Evolutionary conservation across 306 rosid genomes (phyloP).

Genomic region (Hippophae gyantsensis): DNA sequence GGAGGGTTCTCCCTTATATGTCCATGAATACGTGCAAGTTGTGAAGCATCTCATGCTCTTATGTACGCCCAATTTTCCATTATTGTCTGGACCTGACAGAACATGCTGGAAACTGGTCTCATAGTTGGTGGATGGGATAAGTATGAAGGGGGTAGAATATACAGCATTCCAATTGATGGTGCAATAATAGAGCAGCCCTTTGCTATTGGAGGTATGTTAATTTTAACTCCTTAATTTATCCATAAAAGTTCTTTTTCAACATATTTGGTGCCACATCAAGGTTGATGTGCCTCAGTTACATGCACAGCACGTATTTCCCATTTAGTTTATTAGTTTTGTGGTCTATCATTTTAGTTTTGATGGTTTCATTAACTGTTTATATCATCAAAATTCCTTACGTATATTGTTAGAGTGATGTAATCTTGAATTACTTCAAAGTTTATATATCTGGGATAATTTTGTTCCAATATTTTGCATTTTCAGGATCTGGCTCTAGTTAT

Average conservation of each 20-base stretch:
- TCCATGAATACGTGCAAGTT: too few relatives aligned
- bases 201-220: constrained; percentile 71
- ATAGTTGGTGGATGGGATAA: constrained; percentile 99
- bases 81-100: constrained; percentile 41
- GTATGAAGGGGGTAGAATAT: constrained; percentile 87
- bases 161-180: constrained; percentile 87
- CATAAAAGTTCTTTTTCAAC: too few relatives aligned
- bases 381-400: too few relatives aligned
- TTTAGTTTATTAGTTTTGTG: too few relatives aligned
- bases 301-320: too few relatives aligned
- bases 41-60: too few relatives aligned
- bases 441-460: not conserved
- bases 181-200: constrained; percentile 84
- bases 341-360: too few relatives aligned
- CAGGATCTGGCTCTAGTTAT: constrained; percentile 98
- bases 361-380: too few relatives aligned
- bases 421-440: not conserved
- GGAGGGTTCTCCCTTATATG: too few relatives aligned
- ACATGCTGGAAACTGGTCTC: constrained; percentile 71
- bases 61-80: not conserved
- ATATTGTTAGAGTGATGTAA: too few relatives aligned
- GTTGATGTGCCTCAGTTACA: too few relatives aligned
- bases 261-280: too few relatives aligned
- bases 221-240: not conserved
- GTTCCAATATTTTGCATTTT: not conserved